Evolutionary conservation across 2,329 filamentous ascomycete genomes (phyloP).

Genomic region (Fusarium metavorans): DNA sequence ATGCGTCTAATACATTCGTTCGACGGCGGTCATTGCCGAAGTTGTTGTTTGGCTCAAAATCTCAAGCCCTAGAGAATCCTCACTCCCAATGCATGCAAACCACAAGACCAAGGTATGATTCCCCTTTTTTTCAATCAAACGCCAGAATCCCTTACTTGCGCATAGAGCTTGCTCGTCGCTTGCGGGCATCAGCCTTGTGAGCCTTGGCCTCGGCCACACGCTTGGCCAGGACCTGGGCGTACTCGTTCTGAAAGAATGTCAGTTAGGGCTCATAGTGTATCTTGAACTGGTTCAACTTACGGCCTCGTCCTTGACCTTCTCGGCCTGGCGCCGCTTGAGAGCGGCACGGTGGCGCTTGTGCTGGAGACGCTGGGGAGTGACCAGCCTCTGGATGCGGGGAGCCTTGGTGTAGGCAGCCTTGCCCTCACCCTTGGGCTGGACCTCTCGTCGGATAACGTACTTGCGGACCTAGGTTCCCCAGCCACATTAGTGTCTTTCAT

Average conservation of each 20-base stretch:
- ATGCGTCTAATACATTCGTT: constrained; percentile 55
- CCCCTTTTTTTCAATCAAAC: constrained; percentile 51
- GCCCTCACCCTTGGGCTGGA: constrained; percentile 97
- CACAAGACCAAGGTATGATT: constrained; percentile 54
- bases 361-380: constrained; percentile 99
- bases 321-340: constrained; percentile 97
- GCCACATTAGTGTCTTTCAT: constrained; percentile 53
- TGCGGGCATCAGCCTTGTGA: constrained; percentile 92
- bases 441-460: constrained; percentile 99
- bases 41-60: constrained; percentile 45
- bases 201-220: constrained; percentile 96
- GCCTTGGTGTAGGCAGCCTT: constrained; percentile 99
- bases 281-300: constrained; percentile 68
- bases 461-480: constrained; percentile 83
- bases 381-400: constrained; percentile 99
- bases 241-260: constrained; percentile 81
- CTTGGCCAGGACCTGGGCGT: constrained; percentile 95
- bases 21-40: constrained; percentile 3
- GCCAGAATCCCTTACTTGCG: constrained; percentile 75
- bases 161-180: constrained; percentile 97
- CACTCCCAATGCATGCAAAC: constrained; percentile 58
- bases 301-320: constrained; percentile 98
- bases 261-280: not conserved
- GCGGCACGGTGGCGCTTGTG: constrained; percentile 99
- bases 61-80: constrained; percentile 49